phyloP scores from a whole-genome alignment of 2,329 filamentous ascomycete genomes.

The Calonectria hawksworthii region DNA sequence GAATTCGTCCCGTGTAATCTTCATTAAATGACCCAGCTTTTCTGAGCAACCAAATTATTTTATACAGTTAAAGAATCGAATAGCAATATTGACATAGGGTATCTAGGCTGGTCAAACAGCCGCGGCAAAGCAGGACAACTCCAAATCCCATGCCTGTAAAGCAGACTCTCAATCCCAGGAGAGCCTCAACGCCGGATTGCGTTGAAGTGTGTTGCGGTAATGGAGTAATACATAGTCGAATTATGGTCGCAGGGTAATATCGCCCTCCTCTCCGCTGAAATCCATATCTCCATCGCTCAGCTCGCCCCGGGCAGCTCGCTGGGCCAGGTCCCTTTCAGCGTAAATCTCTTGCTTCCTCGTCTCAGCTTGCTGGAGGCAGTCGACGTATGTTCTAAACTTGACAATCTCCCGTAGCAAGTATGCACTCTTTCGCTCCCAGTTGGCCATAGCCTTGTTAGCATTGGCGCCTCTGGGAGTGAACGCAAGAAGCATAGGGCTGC shows the following conservation, averaged over 20 bases:
- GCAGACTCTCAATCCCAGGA: conserved; percentile 18
- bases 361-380: conserved; percentile 81
- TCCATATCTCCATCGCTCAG: conserved; percentile 58
- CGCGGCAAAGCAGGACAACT: conserved; percentile 29
- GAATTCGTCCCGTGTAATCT: conserved; percentile 14
- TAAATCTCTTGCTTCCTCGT: conserved; percentile 80
- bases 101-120: conserved; percentile 37
- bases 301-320: conserved; percentile 64
- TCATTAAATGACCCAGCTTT: conserved; percentile 30
- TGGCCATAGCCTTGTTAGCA: conserved; percentile 86
- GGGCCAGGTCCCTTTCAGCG: conserved; percentile 66
- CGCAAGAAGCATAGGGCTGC: conserved; percentile 88
- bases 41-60: conserved; percentile 27
- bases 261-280: conserved; percentile 51
- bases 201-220: background rate
- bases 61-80: conserved; percentile 40
- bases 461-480: conserved; percentile 90
- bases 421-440: conserved; percentile 96
- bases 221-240: conserved; percentile 32
- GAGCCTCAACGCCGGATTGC: conserved; percentile 7
- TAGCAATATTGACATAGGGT: conserved; percentile 38
- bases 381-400: conserved; percentile 96
- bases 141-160: conserved; percentile 32
- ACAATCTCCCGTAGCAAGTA: conserved; percentile 95
- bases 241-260: conserved; percentile 53